Percentiles rank a stretch among this genome's conserved stretches.
Evolutionary conservation across 305 asterid genomes (phyloP).

Genomic region (Solanum chacoense): DNA sequence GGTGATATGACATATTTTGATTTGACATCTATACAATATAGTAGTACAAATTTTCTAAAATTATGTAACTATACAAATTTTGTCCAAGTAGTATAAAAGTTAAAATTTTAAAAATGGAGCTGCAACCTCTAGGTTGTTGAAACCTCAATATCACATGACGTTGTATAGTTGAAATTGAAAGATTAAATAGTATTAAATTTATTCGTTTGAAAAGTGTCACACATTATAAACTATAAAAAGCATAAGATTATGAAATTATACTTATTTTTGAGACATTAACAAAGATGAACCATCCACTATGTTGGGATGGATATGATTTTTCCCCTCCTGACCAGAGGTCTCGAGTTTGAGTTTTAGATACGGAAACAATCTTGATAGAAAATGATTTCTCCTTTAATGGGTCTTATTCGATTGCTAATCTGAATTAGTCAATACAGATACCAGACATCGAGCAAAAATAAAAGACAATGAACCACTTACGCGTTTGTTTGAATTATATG

Average conservation of each 20-base stretch:
- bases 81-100: neutral
- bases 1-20: neutral
- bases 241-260: neutral
- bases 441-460: neutral
- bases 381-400: neutral
- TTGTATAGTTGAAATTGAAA: neutral
- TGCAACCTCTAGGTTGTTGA: neutral
- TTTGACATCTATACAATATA: neutral
- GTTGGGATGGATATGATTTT: neutral
- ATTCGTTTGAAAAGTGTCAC: neutral
- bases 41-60: neutral
- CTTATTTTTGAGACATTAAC: neutral
- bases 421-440: neutral
- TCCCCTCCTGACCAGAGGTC: neutral
- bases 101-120: neutral
- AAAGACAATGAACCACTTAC: neutral
- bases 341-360: neutral
- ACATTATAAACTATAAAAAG: neutral
- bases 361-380: fast-evolving
- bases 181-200: neutral
- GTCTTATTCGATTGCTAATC: neutral
- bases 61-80: neutral
- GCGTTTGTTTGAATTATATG: neutral
- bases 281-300: neutral
- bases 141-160: neutral